Conservation (phyloP, 306 rosid species). For the Castanea mollissima region DNA sequence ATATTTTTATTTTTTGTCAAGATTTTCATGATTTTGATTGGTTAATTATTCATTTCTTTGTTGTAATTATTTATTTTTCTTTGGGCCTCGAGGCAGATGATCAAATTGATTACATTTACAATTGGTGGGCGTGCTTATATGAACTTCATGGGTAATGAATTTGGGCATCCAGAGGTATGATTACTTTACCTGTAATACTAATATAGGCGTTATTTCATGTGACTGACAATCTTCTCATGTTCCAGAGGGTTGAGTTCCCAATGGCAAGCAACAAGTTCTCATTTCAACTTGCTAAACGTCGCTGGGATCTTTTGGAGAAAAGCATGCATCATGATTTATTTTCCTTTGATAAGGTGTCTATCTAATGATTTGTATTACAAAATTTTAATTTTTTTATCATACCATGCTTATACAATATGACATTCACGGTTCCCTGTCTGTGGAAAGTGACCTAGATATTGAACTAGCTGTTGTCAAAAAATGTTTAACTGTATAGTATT, state of each 20-base stretch:
- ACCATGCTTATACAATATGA: constrained; percentile 11
- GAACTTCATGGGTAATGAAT: constrained; percentile 98
- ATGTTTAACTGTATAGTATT: constrained; percentile 3
- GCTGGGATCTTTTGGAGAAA: constrained; percentile 73
- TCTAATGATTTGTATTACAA: constrained; percentile 11
- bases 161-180: constrained; percentile 91
- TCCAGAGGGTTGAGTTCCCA: constrained; percentile 89
- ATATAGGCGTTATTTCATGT: constrained; percentile 3
- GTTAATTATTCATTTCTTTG: constrained; percentile 8
- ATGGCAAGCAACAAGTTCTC: constrained; percentile 75
- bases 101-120: constrained; percentile 77
- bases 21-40: not conserved
- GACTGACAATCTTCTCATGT: constrained; percentile 34
- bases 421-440: not conserved
- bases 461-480: not conserved
- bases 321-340: constrained; percentile 58
- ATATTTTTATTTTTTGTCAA: not conserved
- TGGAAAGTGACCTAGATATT: constrained; percentile 14
- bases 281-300: constrained; percentile 74
- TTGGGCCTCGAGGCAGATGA: constrained; percentile 55
- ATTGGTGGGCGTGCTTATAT: constrained; percentile 79
- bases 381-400: constrained; percentile 1
- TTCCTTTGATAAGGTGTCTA: constrained; percentile 70
- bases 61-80: constrained; percentile 6
- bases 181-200: constrained; percentile 11